Evolutionary conservation across 192 early-diverging fungal species (phyloP).

Genomic region (Linnemannia hyalina): DNA sequence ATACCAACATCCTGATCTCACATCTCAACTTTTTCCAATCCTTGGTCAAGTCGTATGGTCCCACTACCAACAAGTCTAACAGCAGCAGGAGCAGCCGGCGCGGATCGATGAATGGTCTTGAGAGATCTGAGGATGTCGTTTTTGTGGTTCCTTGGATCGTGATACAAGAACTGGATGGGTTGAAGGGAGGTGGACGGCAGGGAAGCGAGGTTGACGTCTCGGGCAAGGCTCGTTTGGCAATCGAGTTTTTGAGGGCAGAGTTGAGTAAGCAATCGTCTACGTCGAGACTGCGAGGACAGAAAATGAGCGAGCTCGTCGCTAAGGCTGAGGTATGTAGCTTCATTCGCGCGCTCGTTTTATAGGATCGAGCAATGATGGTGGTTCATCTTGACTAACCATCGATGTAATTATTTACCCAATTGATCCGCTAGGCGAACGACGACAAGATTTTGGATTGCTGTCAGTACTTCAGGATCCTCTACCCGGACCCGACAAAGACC

Average conservation of each 20-base stretch:
- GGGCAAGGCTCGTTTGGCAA: conserved; percentile 62
- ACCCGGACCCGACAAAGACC: conserved; percentile 18
- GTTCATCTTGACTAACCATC: neutral
- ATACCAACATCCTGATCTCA: conserved; percentile 70
- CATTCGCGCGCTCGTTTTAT: neutral
- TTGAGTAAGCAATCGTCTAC: conserved; percentile 33
- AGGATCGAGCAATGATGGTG: neutral
- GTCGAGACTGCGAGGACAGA: conserved; percentile 62
- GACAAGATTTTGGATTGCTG: conserved; percentile 73
- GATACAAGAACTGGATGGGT: conserved; percentile 67
- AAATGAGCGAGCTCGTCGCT: conserved; percentile 59
- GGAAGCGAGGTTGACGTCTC: conserved; percentile 35
- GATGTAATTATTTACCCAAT: neutral
- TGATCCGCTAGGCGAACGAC: conserved; percentile 55
- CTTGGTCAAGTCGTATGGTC: conserved; percentile 36
- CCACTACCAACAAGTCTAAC: neutral
- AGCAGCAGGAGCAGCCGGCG: neutral
- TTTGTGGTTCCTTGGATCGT: conserved; percentile 72
- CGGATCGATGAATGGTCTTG: neutral
- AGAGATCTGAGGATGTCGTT: conserved; percentile 25
- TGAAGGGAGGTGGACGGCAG: conserved; percentile 54
- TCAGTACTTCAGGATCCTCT: conserved; percentile 57
- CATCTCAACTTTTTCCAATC: conserved; percentile 63
- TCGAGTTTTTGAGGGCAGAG: conserved; percentile 61
- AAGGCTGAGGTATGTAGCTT: neutral